Evolutionary conservation across 2,329 filamentous ascomycete species (phyloP), one percentile per base, ranked within the genome.

Genomic region (Colletotrichum tropicale): DNA sequence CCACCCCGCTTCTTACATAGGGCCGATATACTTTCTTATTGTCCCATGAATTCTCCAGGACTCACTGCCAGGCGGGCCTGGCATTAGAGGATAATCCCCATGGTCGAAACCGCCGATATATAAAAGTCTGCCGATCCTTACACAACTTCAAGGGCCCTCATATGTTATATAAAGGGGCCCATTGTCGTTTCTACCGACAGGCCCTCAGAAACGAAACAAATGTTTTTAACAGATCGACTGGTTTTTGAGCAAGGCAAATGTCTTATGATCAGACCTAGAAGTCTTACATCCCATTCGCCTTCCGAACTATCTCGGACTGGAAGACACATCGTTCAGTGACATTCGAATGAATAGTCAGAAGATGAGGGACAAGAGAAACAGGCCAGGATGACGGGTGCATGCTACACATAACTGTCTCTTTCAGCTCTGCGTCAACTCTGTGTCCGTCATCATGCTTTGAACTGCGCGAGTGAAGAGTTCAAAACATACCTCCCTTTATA

Each of bases 261-360:
- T 21, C 43, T 12, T 21, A 0, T 8, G n/a, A 13, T 21, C n/a
- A 21, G n/a, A 48, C 9, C n/a, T 0, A 3, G 6, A 21, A n/a
- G n/a, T 21, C n/a, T 48, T 0, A 8, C n/a, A 13, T 21, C 10
- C 10, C 43, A n/a, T 21, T 13, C 43, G 43, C 43, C 10, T 0
- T 48, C n/a, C n/a, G 6, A 48, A 13, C 2, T 1, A 13, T 48
- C 10, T 48, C 43, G 0, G 4, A 2, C 3, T 0, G 1, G 43
- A 7, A 48, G 9, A 0, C 6, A 48, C 43, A 48, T 21, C 6
- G n/a, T 21, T 48, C 2, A 13, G 43, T 0, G 2, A 2, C 1
- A 21, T 48, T 1, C 3, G 1, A 48, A 5, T 12, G 6, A 48
- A 48, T 48, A 21, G 10, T 2, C 10, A 8, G 2, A 13, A 21